These are phyloP conservation scores for Phaeosphaeria sp. DNA, from an alignment of 2,329 filamentous ascomycete species.

Conservation along the genomic window DNA sequence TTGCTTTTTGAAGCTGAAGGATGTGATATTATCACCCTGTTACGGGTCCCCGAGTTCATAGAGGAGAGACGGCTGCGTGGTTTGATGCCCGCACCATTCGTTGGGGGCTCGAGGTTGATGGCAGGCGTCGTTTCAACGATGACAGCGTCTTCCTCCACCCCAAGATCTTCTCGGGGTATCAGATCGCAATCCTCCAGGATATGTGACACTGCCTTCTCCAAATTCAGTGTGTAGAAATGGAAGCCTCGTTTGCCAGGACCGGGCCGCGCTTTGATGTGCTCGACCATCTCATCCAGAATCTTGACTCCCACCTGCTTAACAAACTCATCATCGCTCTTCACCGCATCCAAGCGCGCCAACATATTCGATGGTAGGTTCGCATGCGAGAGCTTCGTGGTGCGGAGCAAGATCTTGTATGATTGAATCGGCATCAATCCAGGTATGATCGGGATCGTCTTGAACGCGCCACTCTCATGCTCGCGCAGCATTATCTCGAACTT, in stretches of 20 bases:
- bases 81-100: slow-evolving; percentile 30
- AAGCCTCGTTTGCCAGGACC: slow-evolving; percentile 67
- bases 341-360: slow-evolving; percentile 72
- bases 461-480: slow-evolving; percentile 81
- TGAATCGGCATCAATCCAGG: slow-evolving; percentile 98
- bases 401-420: slow-evolving; percentile 92
- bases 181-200: slow-evolving; percentile 86
- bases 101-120: slow-evolving; percentile 39
- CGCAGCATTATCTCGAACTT: slow-evolving; percentile 79
- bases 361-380: slow-evolving; percentile 78
- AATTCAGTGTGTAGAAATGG: slow-evolving; percentile 96
- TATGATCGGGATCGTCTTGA: slow-evolving; percentile 87
- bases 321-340: slow-evolving; percentile 80
- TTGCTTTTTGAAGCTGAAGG: slow-evolving; percentile 62
- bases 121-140: slow-evolving; percentile 57
- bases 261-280: slow-evolving; percentile 73
- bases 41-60: slow-evolving; percentile 83
- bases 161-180: slow-evolving; percentile 65
- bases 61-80: slow-evolving; percentile 72
- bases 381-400: slow-evolving; percentile 93
- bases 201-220: slow-evolving; percentile 95
- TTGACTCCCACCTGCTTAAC: slow-evolving; percentile 83
- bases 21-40: slow-evolving; percentile 82
- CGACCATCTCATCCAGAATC: slow-evolving; percentile 83
- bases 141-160: slow-evolving; percentile 46